These are phyloP conservation scores for Lactarius hatsudake DNA, from an alignment of 768 basidiomycete species.

Conservation along the genomic window DNA sequence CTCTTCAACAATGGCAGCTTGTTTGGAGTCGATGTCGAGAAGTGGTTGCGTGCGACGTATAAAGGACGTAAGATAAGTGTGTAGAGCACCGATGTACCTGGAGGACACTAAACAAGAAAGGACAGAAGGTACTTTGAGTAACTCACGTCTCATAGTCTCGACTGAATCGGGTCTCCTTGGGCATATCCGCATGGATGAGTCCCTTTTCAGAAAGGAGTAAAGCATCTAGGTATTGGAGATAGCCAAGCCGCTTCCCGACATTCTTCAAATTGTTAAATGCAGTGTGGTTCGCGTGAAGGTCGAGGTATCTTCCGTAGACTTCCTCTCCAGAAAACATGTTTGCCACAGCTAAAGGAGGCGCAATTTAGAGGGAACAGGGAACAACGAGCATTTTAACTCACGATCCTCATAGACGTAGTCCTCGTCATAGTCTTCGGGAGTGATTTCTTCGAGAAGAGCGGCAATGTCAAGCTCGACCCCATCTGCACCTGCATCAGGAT, in stretches of 20 bases:
- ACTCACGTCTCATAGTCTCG: constrained; percentile 81
- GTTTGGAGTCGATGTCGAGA: constrained; percentile 66
- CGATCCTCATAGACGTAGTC: constrained; percentile 80
- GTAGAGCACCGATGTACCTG: constrained; percentile 82
- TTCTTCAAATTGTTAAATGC: constrained; percentile 88
- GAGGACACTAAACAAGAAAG: constrained; percentile 18
- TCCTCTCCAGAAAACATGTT: constrained; percentile 96
- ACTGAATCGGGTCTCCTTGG: constrained; percentile 61
- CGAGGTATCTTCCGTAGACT: constrained; percentile 90
- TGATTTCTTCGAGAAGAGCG: constrained; percentile 72
- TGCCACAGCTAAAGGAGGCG: constrained; percentile 55
- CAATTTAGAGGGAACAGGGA: constrained; percentile 6
- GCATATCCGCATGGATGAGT: constrained; percentile 63
- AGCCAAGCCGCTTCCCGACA: constrained; percentile 78
- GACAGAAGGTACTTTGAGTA: constrained; percentile 1
- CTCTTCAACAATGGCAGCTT: constrained; percentile 59
- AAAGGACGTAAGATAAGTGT: constrained; percentile 84
- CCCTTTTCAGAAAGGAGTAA: constrained; percentile 64
- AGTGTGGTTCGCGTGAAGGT: constrained; percentile 85
- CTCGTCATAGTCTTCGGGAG: constrained; percentile 64
- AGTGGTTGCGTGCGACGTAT: constrained; percentile 82
- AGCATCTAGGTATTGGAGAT: constrained; percentile 90
- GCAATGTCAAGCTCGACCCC: constrained; percentile 83
- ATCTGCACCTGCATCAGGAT: constrained; percentile 84
- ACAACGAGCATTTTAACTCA: constrained; percentile 61